Evolutionary conservation across 176 grass and related monocot species (phyloP), one percentile per base, ranked within the genome.

Genomic region (Ensete glaucum): DNA sequence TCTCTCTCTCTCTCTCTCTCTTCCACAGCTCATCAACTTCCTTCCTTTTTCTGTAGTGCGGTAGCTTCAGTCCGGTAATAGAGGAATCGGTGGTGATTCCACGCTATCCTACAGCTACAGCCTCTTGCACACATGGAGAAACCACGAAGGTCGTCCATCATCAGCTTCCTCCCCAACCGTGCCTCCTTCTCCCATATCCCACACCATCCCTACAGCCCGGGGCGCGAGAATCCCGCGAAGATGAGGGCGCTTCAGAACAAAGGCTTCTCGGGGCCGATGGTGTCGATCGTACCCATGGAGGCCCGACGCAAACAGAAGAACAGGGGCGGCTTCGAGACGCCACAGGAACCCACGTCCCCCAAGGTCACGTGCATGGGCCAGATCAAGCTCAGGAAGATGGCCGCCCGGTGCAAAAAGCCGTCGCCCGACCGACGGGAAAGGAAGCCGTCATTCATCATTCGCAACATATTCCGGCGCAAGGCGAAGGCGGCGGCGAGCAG

Each of bases 341-440:
- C 86, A 1, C 80, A 92, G 8, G 96, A 99, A 77, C 91, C 96
- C 2, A 87, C 86, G 14, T 99, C 96, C 51, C 96, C 96, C 53
- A 89, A 81, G 58, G 90, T 99, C 9, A 94, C 96, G 0, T 99
- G 96, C 84, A 91, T 91, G 73, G 96, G 96, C 1, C 88, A 94
- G 82, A 86, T 99, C 78, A 99, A 99, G 78, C 77, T 79, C 1
- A 76, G 67, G 83, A 79, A 85, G 34, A 89, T 52, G 58, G 73
- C 73, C 54, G 54, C 26, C 54, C n/a, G 72, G 52, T 56, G 56
- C 55, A 62, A 70, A 53, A 64, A 78, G 49, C 34, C 27, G 22
- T 22, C 83, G 58, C 51, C 54, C 43, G 51, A 26, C 49, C 34
- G 84, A 78, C 69, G 48, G 50, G 1, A 76, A 69, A 62, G 9